Conservation (phyloP, 192 early-diverging fungal genomes). For the Coemansia reversa region DNA sequence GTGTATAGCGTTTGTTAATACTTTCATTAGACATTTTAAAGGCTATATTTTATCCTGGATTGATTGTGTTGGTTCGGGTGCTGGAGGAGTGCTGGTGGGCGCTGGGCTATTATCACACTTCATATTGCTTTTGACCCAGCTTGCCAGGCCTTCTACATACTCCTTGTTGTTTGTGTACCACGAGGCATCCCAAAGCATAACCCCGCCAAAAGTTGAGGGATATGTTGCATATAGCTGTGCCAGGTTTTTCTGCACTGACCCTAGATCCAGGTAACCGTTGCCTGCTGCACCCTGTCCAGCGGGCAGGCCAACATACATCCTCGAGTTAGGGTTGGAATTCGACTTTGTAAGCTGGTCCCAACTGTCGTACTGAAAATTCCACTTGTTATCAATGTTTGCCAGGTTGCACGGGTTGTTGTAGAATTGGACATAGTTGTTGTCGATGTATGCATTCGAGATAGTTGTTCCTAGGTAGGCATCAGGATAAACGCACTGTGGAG, state of each 20-base stretch:
- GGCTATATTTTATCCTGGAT: too few species aligned
- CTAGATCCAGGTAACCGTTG: conserved; percentile 60
- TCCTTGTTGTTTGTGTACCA: conserved; percentile 59
- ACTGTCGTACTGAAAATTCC: conserved; percentile 66
- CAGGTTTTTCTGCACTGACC: conserved; percentile 45
- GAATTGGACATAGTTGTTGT: conserved; percentile 73
- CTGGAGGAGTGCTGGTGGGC: conserved; percentile 9
- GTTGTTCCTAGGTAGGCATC: conserved; percentile 63
- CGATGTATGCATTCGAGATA: conserved; percentile 58
- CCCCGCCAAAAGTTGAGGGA: conserved; percentile 63
- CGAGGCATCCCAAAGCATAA: conserved; percentile 76
- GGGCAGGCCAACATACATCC: conserved; percentile 64
- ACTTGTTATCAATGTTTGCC: conserved; percentile 54
- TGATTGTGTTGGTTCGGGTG: background rate
- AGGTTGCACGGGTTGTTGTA: conserved; percentile 79
- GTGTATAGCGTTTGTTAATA: conserved; percentile 13
- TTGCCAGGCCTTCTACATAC: conserved; percentile 30
- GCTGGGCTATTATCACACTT: conserved; percentile 16
- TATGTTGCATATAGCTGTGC: conserved; percentile 52
- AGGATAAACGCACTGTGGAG: conserved; percentile 73
- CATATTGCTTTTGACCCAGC: conserved; percentile 46
- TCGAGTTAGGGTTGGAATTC: conserved; percentile 58
- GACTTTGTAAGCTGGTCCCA: conserved; percentile 66
- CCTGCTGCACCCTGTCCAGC: conserved; percentile 58
- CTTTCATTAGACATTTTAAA: background rate